phyloP scores from a whole-genome alignment of 2,329 filamentous ascomycete genomes.

The Penicillium sp. region DNA sequence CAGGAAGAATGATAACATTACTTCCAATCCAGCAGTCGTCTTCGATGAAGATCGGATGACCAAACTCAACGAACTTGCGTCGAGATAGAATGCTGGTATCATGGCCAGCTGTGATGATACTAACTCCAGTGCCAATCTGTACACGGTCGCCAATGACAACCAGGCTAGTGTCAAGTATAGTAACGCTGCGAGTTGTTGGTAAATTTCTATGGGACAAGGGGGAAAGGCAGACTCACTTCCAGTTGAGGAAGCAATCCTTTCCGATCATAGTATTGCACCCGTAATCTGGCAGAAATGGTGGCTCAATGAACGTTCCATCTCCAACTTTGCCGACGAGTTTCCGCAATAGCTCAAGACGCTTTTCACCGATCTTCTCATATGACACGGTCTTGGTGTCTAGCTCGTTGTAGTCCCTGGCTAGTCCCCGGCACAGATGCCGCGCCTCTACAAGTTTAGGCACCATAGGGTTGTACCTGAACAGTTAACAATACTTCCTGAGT shows the following conservation, averaged over 20 bases:
- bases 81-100: slow-evolving; percentile 51
- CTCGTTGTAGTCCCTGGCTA: slow-evolving; percentile 31
- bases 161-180: slow-evolving; percentile 53
- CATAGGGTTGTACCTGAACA: slow-evolving; percentile 30
- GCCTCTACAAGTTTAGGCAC: slow-evolving; percentile 27
- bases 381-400: slow-evolving; percentile 26
- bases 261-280: slow-evolving; percentile 34
- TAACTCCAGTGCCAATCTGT: slow-evolving; percentile 54
- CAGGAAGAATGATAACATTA: slow-evolving; percentile 45
- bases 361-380: slow-evolving; percentile 27
- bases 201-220: not conserved
- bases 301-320: slow-evolving; percentile 32
- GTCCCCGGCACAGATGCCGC: slow-evolving; percentile 29
- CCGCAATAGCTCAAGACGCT: slow-evolving; percentile 26
- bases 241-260: slow-evolving; percentile 34
- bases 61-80: slow-evolving; percentile 51
- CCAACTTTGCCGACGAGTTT: slow-evolving; percentile 31
- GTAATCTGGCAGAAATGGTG: slow-evolving; percentile 34
- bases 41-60: slow-evolving; percentile 48
- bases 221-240: slow-evolving; percentile 23
- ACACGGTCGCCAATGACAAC: slow-evolving; percentile 55
- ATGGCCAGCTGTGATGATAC: slow-evolving; percentile 54
- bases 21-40: slow-evolving; percentile 53
- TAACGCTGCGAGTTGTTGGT: slow-evolving; percentile 46
- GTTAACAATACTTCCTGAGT: not conserved